These are phyloP conservation scores for Malus orientalis DNA, from an alignment of 306 rosid genomes.

Conservation along the genomic window DNA sequence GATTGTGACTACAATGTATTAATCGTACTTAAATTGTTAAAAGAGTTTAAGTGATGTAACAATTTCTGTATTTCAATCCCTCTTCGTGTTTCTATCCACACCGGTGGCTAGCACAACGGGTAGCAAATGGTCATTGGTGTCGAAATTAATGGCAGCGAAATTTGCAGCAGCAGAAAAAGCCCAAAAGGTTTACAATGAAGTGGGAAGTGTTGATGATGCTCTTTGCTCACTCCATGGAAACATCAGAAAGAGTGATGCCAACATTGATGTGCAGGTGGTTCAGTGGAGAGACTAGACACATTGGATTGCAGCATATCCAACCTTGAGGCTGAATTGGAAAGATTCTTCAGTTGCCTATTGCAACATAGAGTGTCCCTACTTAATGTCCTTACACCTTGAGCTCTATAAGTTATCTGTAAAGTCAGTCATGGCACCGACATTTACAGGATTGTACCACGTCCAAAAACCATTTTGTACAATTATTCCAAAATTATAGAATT, in stretches of 20 bases:
- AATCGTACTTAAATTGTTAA: constrained; percentile 31
- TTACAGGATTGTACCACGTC: not conserved
- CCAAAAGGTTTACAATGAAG: constrained; percentile 33
- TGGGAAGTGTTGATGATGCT: constrained; percentile 30
- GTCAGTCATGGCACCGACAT: constrained; percentile 4
- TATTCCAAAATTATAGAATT: not conserved
- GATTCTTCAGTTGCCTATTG: constrained; percentile 54
- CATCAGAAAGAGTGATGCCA: constrained; percentile 8
- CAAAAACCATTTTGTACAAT: not conserved
- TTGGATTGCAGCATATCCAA: constrained; percentile 35
- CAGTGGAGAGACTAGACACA: constrained; percentile 35
- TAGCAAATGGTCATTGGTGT: constrained; percentile 34
- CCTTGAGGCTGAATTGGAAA: constrained; percentile 45
- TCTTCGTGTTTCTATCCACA: constrained; percentile 40
- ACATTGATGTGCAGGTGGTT: constrained; percentile 36
- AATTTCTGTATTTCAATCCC: constrained; percentile 33
- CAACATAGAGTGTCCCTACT: constrained; percentile 69
- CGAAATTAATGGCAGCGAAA: constrained; percentile 32
- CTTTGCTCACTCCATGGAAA: constrained; percentile 35
- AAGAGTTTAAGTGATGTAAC: constrained; percentile 43
- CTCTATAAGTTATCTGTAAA: not conserved
- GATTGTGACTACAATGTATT: constrained; percentile 29
- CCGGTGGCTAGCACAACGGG: constrained; percentile 37
- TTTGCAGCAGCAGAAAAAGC: constrained; percentile 28
- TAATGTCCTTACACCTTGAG: constrained; percentile 48